Evolutionary conservation across 1,284 basidiomycete genomes (phyloP).

Genomic region (Mycosarcoma mackinlayi): DNA sequence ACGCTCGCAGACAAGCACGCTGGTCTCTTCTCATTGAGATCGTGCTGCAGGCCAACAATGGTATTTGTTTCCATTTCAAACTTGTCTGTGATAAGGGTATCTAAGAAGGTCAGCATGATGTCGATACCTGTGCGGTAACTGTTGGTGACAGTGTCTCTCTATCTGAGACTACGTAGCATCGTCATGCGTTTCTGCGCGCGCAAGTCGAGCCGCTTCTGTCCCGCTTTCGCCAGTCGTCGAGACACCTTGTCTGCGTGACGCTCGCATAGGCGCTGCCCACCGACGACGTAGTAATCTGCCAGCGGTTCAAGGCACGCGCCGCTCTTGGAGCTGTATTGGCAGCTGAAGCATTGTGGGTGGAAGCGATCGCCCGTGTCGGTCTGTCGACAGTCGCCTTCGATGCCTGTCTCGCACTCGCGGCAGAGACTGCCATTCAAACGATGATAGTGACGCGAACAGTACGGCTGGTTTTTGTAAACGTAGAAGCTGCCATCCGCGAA

Average conservation of each 20-base stretch:
- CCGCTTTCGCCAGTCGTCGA: conserved; percentile 29
- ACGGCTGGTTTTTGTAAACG: conserved; percentile 57
- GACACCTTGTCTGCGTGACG: conserved; percentile 46
- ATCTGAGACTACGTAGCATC: conserved; percentile 41
- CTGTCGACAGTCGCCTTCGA: conserved; percentile 60
- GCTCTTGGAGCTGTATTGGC: conserved; percentile 44
- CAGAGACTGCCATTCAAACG: conserved; percentile 55
- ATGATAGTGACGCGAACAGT: conserved; percentile 57
- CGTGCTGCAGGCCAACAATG: too few relatives aligned
- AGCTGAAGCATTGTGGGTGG: conserved; percentile 55
- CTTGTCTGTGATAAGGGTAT: too few relatives aligned
- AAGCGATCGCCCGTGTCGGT: conserved; percentile 56
- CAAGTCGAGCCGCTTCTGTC: conserved; percentile 32
- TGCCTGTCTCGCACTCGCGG: conserved; percentile 48
- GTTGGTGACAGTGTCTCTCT: too few relatives aligned
- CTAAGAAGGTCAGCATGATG: too few relatives aligned
- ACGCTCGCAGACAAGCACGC: too few relatives aligned
- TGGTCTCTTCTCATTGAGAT: too few relatives aligned
- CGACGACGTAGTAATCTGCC: conserved; percentile 46
- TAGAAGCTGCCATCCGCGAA: conserved; percentile 58
- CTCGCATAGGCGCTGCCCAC: conserved; percentile 51
- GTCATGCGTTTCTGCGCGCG: conserved; percentile 49
- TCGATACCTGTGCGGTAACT: too few relatives aligned
- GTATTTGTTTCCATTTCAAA: too few relatives aligned
- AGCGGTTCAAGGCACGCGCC: conserved; percentile 31